A percentile compares a stretch with the other conserved stretches of the same genome.
Conservation (phyloP, 257 asterid genomes). For the Forsythia viridissima region DNA sequence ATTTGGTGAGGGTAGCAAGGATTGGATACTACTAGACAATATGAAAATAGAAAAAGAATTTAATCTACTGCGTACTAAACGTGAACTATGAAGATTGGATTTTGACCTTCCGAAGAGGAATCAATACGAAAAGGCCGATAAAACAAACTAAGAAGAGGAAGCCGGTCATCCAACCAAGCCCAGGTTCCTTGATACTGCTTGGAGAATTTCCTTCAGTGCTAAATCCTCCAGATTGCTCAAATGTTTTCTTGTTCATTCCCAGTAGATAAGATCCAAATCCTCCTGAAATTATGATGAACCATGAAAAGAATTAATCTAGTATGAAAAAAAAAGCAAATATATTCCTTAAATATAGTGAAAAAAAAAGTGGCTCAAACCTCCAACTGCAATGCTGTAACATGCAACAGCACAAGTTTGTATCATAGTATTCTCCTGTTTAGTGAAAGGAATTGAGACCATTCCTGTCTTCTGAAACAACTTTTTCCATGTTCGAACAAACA, state of each 20-base stretch:
- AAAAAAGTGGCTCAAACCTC: conserved; percentile 41
- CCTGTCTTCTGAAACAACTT: conserved; percentile 49
- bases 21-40: not conserved
- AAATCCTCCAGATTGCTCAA: conserved; percentile 61
- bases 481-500: conserved; percentile 62
- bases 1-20: too few species aligned
- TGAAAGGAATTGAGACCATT: conserved; percentile 59
- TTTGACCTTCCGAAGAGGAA: conserved; percentile 77
- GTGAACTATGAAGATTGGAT: not conserved
- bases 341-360: not conserved
- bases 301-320: not conserved
- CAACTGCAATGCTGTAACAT: conserved; percentile 75
- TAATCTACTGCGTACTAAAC: not conserved
- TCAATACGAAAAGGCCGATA: conserved; percentile 75
- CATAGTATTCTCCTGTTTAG: conserved; percentile 92
- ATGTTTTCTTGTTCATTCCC: conserved; percentile 78
- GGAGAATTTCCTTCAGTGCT: conserved; percentile 57
- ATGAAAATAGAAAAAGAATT: not conserved
- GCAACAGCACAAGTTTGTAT: conserved; percentile 91
- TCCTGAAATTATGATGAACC: conserved; percentile 38
- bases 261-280: conserved; percentile 84
- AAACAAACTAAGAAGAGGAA: conserved; percentile 70
- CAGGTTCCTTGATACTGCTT: conserved; percentile 71
- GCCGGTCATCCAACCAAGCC: conserved; percentile 83
- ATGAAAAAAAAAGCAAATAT: not conserved